A percentile compares a stretch with the other conserved stretches of the same genome.
Evolutionary conservation across 1,139 yeast genomes (phyloP).

Genomic region (Zygosaccharomyces sapae): DNA sequence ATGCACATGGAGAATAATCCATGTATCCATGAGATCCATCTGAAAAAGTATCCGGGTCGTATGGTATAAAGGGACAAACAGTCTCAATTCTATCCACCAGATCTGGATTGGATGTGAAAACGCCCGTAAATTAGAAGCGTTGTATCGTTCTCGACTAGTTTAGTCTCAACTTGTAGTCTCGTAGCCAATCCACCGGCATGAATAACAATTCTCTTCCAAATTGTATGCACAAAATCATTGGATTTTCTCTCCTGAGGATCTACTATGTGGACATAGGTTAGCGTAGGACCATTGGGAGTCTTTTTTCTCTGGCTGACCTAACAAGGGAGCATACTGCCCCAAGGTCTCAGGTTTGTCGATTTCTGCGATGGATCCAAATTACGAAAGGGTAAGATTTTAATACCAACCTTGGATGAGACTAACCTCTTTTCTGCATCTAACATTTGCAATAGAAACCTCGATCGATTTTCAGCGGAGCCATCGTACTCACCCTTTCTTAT

Average conservation of each 20-base stretch:
- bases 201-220: constrained; percentile 48
- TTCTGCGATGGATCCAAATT: constrained; percentile 40
- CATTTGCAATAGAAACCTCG: constrained; percentile 53
- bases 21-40: constrained; percentile 33
- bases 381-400: constrained; percentile 58
- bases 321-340: constrained; percentile 39
- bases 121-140: constrained; percentile 47
- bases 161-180: constrained; percentile 25
- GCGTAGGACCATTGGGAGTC: constrained; percentile 38
- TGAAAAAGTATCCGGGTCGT: constrained; percentile 39
- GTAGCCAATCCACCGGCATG: constrained; percentile 46
- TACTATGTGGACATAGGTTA: constrained; percentile 53
- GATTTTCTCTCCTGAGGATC: constrained; percentile 41
- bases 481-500: constrained; percentile 65
- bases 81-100: constrained; percentile 44
- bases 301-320: constrained; percentile 39
- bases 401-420: constrained; percentile 51
- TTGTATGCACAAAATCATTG: constrained; percentile 41
- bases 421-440: constrained; percentile 50
- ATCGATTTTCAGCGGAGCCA: constrained; percentile 62
- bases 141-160: constrained; percentile 37
- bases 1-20: constrained; percentile 35
- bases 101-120: constrained; percentile 53
- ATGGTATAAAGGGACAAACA: constrained; percentile 42
- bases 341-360: constrained; percentile 31